Conservation (phyloP, 768 basidiomycete genomes). For the Cubamyces sp. region DNA sequence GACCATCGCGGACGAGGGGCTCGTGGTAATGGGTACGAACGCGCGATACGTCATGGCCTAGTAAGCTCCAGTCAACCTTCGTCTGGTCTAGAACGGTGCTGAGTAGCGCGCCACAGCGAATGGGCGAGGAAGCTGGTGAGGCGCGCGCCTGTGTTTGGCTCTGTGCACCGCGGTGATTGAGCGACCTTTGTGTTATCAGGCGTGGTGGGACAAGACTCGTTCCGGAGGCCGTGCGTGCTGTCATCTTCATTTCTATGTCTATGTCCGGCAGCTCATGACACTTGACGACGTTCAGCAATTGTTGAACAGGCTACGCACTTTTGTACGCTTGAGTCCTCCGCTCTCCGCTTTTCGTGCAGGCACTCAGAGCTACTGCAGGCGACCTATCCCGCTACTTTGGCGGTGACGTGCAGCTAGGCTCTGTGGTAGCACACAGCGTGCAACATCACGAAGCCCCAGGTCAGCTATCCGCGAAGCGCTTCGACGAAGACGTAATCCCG, state of each 20-base stretch:
- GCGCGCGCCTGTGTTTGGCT: not conserved
- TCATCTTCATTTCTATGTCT: not conserved
- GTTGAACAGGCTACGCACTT: slow-evolving; percentile 52
- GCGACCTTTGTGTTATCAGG: slow-evolving; percentile 1
- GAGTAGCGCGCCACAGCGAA: slow-evolving; percentile 23
- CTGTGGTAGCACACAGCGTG: slow-evolving; percentile 43
- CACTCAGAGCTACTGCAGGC: slow-evolving; percentile 11
- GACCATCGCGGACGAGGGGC: slow-evolving; percentile 53
- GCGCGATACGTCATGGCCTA: slow-evolving; percentile 51
- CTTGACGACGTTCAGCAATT: slow-evolving; percentile 27
- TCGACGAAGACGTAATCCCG: slow-evolving; percentile 48
- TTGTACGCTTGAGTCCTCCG: slow-evolving; percentile 17
- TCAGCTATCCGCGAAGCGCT: slow-evolving; percentile 44
- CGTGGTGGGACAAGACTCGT: slow-evolving; percentile 32
- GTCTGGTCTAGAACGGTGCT: not conserved
- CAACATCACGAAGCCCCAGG: slow-evolving; percentile 50
- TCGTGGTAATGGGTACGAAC: slow-evolving; percentile 55
- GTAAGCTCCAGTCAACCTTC: slow-evolving; percentile 18
- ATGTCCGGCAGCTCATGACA: not conserved
- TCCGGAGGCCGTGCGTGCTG: slow-evolving; percentile 33
- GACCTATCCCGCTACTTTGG: slow-evolving; percentile 54
- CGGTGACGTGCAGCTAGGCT: slow-evolving; percentile 43
- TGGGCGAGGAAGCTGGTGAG: slow-evolving; percentile 29
- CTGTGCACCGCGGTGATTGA: not conserved
- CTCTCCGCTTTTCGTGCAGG: not conserved